phyloP scores from a whole-genome alignment of 768 basidiomycete species.

The Porpolomopsis calyptriformis region DNA sequence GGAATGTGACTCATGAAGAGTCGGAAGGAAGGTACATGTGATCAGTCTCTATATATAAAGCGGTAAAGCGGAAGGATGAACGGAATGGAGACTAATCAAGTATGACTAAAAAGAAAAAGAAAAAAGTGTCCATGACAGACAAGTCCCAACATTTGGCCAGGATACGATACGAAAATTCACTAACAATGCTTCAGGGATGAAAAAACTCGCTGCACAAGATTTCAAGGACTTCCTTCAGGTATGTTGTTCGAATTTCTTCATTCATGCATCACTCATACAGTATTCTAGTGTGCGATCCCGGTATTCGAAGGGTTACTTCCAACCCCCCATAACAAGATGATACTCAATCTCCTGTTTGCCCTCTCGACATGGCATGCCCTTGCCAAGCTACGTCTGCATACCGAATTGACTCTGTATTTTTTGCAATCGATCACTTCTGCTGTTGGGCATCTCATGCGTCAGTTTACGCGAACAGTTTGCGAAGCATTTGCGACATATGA shows the following conservation, averaged over 20 bases:
- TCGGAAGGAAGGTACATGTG: no score
- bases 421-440: conserved; percentile 17
- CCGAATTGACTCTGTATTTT: conserved; percentile 22
- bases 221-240: conserved; percentile 37
- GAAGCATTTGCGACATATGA: conserved; percentile 15
- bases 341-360: conserved; percentile 21
- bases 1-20: no score
- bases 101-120: no score
- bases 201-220: conserved; percentile 25
- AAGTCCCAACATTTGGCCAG: conserved; percentile 20
- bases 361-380: conserved; percentile 26
- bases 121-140: no score
- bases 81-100: no score
- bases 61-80: no score
- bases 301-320: conserved; percentile 29
- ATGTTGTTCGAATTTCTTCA: not conserved
- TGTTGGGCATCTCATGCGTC: conserved; percentile 18
- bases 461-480: conserved; percentile 15
- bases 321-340: conserved; percentile 15
- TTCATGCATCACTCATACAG: not conserved
- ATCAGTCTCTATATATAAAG: no score
- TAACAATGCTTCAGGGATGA: conserved; percentile 25
- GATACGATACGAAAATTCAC: conserved; percentile 26
- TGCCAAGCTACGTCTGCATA: conserved; percentile 27
- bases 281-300: conserved; percentile 22